Evolutionary conservation across 2,329 filamentous ascomycete genomes (phyloP).

Genomic region (Fusarium floridanum): DNA sequence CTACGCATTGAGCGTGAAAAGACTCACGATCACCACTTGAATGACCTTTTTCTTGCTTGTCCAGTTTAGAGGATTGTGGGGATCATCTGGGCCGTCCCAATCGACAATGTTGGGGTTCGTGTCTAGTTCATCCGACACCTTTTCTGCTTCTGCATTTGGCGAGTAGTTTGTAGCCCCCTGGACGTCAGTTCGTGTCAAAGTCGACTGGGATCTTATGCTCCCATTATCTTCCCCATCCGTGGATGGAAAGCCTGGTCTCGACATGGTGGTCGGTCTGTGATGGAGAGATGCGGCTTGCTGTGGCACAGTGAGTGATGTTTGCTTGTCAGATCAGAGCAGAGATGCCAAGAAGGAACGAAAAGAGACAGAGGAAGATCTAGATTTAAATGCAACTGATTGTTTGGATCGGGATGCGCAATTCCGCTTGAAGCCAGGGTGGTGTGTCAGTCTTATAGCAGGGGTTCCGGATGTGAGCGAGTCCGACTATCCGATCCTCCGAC

Average conservation of each 20-base stretch:
- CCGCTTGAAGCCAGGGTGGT: not conserved
- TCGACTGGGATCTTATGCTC: not conserved
- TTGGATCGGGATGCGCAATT: not conserved
- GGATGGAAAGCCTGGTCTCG: not conserved
- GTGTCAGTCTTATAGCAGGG: not conserved
- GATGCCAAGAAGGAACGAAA: not conserved
- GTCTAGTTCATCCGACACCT: not conserved
- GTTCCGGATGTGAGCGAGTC: not conserved
- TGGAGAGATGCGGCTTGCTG: not conserved
- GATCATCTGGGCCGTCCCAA: constrained; percentile 69
- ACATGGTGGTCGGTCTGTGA: not conserved
- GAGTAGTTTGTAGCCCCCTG: not conserved
- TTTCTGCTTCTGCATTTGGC: not conserved
- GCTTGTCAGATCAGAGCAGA: not conserved
- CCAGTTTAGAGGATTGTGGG: constrained; percentile 76
- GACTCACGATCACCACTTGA: constrained; percentile 60
- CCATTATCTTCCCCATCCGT: not conserved
- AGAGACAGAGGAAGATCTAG: not conserved
- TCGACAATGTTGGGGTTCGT: constrained; percentile 61
- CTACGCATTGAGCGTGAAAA: constrained; percentile 53
- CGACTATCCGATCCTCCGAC: not conserved
- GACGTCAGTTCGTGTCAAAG: not conserved
- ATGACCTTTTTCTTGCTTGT: constrained; percentile 58
- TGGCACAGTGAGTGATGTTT: not conserved
- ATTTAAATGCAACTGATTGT: not conserved